Base-by-base conservation (phyloP, 768 basidiomycete species). In the Phanerochaete carnosa region DNA sequence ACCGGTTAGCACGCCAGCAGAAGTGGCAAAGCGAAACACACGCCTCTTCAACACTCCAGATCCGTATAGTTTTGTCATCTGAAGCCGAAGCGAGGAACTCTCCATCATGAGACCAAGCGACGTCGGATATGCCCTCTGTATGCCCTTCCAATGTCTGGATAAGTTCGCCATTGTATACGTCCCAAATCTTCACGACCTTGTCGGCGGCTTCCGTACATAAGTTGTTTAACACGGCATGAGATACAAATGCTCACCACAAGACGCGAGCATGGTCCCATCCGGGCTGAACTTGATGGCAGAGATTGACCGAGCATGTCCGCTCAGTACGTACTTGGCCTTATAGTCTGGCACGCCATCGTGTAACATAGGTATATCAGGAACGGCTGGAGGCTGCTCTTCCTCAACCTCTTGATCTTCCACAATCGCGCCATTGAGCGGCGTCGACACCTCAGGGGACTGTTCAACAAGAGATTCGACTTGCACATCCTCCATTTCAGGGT, bases 261-360 rank as follows among this genome's bases (percentile, higher is more conserved):
- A 95, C 1, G 92, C 94, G 45, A 98, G 81, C 62, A 84, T 77
- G 57, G 79, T 77, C 30, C 95, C 95, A 73, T 95, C 85, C 32
- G 91, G 88, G 68, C 90, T 94, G 74, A 96, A 98, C 71, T 91
- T 92, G 58, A 98, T 74, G 15, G 92, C 86, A 1, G 95, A 91
- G 53, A 98, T 83, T 9, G 90, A 83, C 71, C 84, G 81, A 19
- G 83, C 85, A 70, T 98, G 96, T n/a, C 93, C 95, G 58, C 84
- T 87, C 30, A 95, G 76, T 50, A 84, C 84, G 66, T 80, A 85
- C 28, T 79, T 82, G 35, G 82, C 74, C 57, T 74, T 77, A 75
- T 90, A 94, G 45, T 79, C 74, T n/a, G 84, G 82, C 57, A 64
- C 33, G 19, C 29, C 29, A n/a, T 52, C 51, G 11, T 16, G 30